phyloP scores from a whole-genome alignment of 1,284 basidiomycete genomes.

The Ceratobasidium theobromae region DNA sequence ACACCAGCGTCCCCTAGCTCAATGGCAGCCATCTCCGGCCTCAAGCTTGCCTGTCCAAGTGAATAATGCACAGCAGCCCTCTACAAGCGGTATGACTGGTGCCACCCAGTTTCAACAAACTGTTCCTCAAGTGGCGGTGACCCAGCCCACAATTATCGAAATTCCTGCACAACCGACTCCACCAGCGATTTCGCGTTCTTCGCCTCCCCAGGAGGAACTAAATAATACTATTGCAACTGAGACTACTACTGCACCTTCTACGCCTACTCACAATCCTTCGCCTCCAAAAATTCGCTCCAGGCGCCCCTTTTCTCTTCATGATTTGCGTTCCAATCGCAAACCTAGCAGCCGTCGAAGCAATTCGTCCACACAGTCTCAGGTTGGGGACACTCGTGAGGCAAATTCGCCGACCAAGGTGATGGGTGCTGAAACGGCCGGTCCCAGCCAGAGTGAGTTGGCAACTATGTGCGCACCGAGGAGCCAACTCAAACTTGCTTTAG shows the following conservation, averaged over 20 bases:
- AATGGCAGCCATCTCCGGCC: background rate
- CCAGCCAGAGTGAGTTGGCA: background rate
- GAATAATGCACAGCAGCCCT: too few species aligned
- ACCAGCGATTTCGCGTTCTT: background rate
- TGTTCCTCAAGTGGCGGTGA: too few species aligned
- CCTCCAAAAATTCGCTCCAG: slow-evolving; percentile 2
- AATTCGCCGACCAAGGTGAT: background rate
- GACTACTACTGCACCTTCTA: too few species aligned
- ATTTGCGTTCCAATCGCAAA: slow-evolving; percentile 2
- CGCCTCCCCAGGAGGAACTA: background rate
- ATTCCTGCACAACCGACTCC: background rate
- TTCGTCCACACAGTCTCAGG: background rate
- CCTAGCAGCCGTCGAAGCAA: background rate
- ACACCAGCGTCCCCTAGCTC: background rate
- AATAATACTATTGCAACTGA: background rate
- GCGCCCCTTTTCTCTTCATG: background rate
- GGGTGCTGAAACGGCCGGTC: too few species aligned
- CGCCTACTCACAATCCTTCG: background rate
- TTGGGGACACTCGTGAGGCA: background rate
- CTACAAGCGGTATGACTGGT: too few species aligned
- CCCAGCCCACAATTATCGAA: too few species aligned
- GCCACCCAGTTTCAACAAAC: too few species aligned
- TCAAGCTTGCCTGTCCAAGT: background rate
- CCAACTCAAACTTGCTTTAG: background rate
- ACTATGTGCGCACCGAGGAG: background rate